phyloP scores from a whole-genome alignment of 2,329 filamentous ascomycete species.

The Dendryphion nanum region DNA sequence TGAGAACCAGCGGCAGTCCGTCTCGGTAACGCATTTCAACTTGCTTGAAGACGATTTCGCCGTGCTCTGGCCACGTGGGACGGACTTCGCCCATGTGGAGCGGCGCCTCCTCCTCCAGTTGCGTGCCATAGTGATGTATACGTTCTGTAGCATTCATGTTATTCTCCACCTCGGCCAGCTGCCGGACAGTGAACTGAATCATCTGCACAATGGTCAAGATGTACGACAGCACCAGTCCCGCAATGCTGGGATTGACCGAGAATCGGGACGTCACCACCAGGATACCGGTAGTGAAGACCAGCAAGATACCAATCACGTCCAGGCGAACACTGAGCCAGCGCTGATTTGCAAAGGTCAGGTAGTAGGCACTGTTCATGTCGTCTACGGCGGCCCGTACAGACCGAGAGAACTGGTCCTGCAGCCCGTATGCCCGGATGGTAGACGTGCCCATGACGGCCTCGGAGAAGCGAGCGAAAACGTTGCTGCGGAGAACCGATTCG shows the following conservation, averaged over 20 bases:
- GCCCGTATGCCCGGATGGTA: conserved; percentile 84
- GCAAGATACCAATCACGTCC: conserved; percentile 76
- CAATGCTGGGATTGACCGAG: conserved; percentile 77
- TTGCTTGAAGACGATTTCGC: conserved; percentile 59
- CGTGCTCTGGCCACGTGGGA: conserved; percentile 78
- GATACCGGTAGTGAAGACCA: conserved; percentile 87
- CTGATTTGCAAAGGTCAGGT: conserved; percentile 92
- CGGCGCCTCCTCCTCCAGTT: conserved; percentile 86
- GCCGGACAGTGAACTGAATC: conserved; percentile 92
- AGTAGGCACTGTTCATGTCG: conserved; percentile 92
- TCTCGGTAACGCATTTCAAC: conserved; percentile 54
- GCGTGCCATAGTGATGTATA: conserved; percentile 81
- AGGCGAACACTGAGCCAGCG: conserved; percentile 86
- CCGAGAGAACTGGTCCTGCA: conserved; percentile 70
- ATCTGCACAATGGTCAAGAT: conserved; percentile 92
- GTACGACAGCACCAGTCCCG: conserved; percentile 86
- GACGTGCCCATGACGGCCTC: conserved; percentile 83
- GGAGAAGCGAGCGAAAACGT: conserved; percentile 85
- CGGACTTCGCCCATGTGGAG: conserved; percentile 71
- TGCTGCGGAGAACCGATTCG: conserved; percentile 82
- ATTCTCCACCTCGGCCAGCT: conserved; percentile 94
- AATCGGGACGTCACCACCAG: conserved; percentile 91
- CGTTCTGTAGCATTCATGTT: conserved; percentile 97
- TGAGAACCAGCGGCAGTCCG: conserved; percentile 49
- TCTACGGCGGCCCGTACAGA: conserved; percentile 75